These are phyloP conservation scores for Xerocomus subilludens DNA, from an alignment of 1,284 basidiomycete species.

Conservation along the genomic window DNA sequence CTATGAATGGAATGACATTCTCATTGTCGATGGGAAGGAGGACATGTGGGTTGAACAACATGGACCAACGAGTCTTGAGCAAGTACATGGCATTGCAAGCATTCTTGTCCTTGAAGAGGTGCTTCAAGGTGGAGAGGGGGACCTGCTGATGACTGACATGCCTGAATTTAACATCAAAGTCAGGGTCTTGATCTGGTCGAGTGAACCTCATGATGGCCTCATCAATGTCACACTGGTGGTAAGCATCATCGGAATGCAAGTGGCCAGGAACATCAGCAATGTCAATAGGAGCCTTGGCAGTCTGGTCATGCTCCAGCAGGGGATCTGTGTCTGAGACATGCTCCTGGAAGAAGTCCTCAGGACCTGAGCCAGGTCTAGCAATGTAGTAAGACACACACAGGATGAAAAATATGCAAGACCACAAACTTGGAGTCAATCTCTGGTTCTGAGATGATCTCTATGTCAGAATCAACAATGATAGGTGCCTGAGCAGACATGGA, in stretches of 20 bases:
- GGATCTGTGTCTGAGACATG: no score
- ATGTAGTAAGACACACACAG: no score
- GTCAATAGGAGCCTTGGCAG: conserved; percentile 2
- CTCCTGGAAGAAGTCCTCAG: no score
- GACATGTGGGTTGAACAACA: not conserved
- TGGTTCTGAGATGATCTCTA: no score
- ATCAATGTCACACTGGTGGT: not conserved
- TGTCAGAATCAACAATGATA: no score
- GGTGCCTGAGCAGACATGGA: no score
- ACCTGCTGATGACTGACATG: not conserved
- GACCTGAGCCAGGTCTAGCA: no score
- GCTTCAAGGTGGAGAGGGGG: not conserved
- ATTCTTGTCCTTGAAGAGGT: not conserved
- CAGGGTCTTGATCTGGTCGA: not conserved
- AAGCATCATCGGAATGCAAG: not conserved
- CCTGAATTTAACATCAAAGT: no score
- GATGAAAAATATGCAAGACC: no score
- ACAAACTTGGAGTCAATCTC: no score
- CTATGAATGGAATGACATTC: conserved; percentile 1
- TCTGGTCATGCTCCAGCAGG: no score
- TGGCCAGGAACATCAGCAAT: not conserved
- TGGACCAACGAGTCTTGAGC: not conserved
- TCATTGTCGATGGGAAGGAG: not conserved
- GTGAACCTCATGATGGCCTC: not conserved
- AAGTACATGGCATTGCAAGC: not conserved